A percentile compares a stretch with the other conserved stretches of the same genome.
Conservation (phyloP, 2,329 filamentous ascomycete genomes). For the Pseudovirgaria hyperparasitica region DNA sequence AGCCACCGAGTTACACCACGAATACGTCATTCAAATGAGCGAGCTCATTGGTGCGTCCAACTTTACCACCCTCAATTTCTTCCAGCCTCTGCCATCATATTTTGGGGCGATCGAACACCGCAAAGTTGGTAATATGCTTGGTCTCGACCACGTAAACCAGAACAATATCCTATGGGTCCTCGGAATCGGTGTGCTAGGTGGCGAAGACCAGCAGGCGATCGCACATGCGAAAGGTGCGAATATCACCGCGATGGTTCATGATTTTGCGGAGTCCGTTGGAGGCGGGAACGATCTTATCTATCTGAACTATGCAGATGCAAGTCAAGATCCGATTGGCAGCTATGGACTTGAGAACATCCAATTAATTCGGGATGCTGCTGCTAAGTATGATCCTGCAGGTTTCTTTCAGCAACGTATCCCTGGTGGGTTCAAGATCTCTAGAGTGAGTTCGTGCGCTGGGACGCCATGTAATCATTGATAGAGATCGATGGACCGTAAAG, state of each 20-base stretch:
- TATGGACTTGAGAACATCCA: constrained; percentile 9
- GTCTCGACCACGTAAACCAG: constrained; percentile 8
- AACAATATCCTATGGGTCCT: constrained; percentile 9
- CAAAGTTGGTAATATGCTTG: constrained; percentile 10
- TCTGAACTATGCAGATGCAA: constrained; percentile 10
- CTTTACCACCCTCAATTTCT: constrained; percentile 8
- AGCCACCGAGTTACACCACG: constrained; percentile 1
- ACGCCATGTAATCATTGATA: too few species aligned
- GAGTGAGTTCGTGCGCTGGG: too few species aligned
- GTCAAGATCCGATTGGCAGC: constrained; percentile 8
- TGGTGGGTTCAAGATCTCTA: constrained; percentile 10
- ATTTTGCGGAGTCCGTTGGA: constrained; percentile 1
- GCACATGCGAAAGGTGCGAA: constrained; percentile 3
- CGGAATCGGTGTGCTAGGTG: constrained; percentile 4
- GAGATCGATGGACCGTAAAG: too few species aligned
- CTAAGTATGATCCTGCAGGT: constrained; percentile 8
- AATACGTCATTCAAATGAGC: constrained; percentile 2
- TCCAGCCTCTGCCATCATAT: constrained; percentile 8
- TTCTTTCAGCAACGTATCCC: constrained; percentile 8
- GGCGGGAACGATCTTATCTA: constrained; percentile 3
- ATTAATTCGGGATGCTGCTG: constrained; percentile 5
- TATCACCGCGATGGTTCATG: constrained; percentile 2
- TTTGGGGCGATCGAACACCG: constrained; percentile 3
- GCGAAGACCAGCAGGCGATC: constrained; percentile 5
- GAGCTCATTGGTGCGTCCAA: constrained; percentile 2